Conservation (phyloP, 768 basidiomycete species). For the Megacollybia marginata region DNA sequence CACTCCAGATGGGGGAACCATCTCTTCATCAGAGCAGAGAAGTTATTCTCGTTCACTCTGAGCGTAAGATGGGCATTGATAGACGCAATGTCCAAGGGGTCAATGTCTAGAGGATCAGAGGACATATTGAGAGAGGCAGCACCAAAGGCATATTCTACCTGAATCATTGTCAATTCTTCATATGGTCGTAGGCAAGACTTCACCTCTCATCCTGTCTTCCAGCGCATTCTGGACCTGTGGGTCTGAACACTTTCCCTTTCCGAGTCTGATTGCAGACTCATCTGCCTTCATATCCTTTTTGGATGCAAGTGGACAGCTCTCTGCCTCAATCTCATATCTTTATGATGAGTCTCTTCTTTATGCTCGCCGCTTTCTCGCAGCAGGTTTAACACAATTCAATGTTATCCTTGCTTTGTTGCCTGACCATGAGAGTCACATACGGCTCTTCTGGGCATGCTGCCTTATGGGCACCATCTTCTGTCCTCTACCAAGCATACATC, state of each 20-base stretch:
- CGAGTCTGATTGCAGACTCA: background rate
- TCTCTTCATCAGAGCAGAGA: conserved; percentile 40
- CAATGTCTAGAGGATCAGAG: conserved; percentile 8
- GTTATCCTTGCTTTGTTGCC: conserved; percentile 19
- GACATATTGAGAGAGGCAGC: conserved; percentile 44
- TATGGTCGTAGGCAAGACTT: no score
- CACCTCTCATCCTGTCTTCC: no score
- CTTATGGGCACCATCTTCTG: conserved; percentile 23
- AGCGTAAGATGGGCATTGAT: conserved; percentile 37
- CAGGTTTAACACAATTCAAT: conserved; percentile 14
- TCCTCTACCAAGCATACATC: conserved; percentile 23
- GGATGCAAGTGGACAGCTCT: background rate
- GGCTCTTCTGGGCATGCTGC: conserved; percentile 26
- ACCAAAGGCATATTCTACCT: conserved; percentile 65
- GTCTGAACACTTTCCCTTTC: no score
- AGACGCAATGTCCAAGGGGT: conserved; percentile 1
- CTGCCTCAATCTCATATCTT: conserved; percentile 6
- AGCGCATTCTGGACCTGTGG: no score
- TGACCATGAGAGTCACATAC: conserved; percentile 22
- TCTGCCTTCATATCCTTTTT: background rate
- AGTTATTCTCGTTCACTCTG: conserved; percentile 60
- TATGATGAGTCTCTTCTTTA: conserved; percentile 6
- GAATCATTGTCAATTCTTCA: no score
- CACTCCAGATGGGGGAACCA: conserved; percentile 58
- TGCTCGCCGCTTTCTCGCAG: conserved; percentile 16